Evolutionary conservation across 345 rosid genomes (phyloP), one percentile per base, ranked within the genome.

Genomic region (Odontarrhena argentea): DNA sequence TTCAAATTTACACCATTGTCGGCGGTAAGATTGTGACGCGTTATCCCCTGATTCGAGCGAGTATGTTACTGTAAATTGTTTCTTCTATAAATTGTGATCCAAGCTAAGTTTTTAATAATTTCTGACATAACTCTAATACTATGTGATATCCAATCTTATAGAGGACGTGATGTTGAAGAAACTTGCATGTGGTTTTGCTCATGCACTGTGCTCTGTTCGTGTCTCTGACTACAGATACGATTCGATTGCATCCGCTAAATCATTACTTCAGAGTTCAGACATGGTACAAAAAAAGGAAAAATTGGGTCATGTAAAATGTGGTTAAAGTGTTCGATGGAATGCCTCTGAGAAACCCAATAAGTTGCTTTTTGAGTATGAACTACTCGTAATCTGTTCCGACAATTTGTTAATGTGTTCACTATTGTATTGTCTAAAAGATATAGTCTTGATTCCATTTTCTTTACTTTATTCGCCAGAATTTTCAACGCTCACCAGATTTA

Each of bases 281-380:
- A 4, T 32, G 36, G 6, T 3, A 32, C 1, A 28, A 28, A 28
- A 28, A 0, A 4, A 32, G 6, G 36, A 32, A 5, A 5, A 32
- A 4, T 32, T 32, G 36, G 7, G 4, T 32, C 7, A 32, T 32
- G 36, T 32, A 32, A 28, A 41, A 6, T 2, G 48, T 46, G n/a
- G 8, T 6, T 32, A 10, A 63, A 48, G 18, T 63, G 69, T 55
- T 55, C 44, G 64, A 46, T 47, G 55, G 9, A 70, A 70, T 70
- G 75, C 57, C 57, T 37, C 63, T 46, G 5, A 45, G 57, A 28
- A 54, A 14, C 38, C 40, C 38, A 14, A 2, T 41, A 10, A 63
- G 61, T 37, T 43, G 22, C 0, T 15, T 61, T 18, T 47, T 8
- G 35, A 53, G 14, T 70, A 45, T 62, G 74, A 62, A 63, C 8